Conservation (phyloP, 306 rosid genomes). For the Vicia sativa region DNA sequence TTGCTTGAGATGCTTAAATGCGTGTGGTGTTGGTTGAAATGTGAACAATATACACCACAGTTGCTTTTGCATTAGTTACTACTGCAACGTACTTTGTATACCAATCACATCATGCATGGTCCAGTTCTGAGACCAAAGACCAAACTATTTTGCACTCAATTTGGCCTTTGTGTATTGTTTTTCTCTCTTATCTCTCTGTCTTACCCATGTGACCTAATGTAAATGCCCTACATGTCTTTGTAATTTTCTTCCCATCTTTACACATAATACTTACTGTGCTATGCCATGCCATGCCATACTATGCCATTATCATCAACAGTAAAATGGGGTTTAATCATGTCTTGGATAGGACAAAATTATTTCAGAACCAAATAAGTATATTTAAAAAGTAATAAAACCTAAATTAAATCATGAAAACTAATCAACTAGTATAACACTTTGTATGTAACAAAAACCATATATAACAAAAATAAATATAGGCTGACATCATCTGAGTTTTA, state of each 20-base stretch:
- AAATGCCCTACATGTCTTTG: constrained; percentile 34
- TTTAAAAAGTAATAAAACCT: too few species aligned
- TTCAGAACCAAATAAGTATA: too few species aligned
- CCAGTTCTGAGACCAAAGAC: constrained; percentile 6
- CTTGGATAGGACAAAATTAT: too few species aligned
- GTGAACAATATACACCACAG: constrained; percentile 17
- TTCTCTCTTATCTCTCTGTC: constrained; percentile 7
- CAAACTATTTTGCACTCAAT: constrained; percentile 5
- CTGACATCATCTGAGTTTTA: too few species aligned
- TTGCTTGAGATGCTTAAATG: constrained; percentile 7
- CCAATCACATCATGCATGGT: constrained; percentile 14
- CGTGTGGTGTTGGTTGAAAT: constrained; percentile 32
- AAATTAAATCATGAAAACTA: too few species aligned
- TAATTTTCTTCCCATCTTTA: constrained; percentile 9
- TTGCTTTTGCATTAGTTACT: constrained; percentile 6
- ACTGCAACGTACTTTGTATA: neutral
- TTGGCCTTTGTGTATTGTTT: constrained; percentile 26
- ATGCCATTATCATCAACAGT: too few species aligned
- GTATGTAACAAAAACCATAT: too few species aligned
- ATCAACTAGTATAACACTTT: too few species aligned
- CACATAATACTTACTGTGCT: neutral
- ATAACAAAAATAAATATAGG: too few species aligned
- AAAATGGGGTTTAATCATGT: neutral
- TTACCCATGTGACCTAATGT: constrained; percentile 23
- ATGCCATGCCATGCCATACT: neutral